These are phyloP conservation scores for Geosmithia putterillii DNA, from an alignment of 2,329 filamentous ascomycete species.

Conservation along the genomic window DNA sequence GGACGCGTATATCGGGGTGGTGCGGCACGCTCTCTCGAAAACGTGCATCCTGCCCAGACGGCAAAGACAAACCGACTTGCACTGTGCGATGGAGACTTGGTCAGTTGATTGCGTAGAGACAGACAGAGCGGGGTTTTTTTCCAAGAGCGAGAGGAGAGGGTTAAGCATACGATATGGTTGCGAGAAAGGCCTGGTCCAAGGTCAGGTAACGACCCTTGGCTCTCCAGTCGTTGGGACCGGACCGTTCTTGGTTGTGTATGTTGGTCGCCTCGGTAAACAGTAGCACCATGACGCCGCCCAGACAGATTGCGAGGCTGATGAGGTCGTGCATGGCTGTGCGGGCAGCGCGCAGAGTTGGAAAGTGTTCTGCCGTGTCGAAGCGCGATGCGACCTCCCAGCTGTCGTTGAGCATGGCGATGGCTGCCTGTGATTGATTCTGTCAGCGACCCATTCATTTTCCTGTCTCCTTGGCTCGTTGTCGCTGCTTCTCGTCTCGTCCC, in stretches of 20 bases:
- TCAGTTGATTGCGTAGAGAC: neutral
- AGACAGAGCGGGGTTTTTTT: neutral
- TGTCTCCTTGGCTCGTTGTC: too few relatives aligned
- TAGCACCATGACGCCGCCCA: conserved; percentile 21
- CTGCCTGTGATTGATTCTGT: conserved; percentile 8
- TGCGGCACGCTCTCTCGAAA: neutral
- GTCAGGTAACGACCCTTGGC: conserved; percentile 1
- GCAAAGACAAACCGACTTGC: conserved; percentile 14
- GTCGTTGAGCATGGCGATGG: conserved; percentile 21
- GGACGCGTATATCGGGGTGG: neutral
- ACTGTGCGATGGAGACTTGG: conserved; percentile 4
- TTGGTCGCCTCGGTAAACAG: conserved; percentile 12
- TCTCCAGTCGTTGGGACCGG: conserved; percentile 1
- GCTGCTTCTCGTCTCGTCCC: neutral
- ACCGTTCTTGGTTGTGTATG: neutral
- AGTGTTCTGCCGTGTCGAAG: conserved; percentile 11
- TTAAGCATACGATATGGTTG: conserved; percentile 8
- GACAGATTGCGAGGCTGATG: conserved; percentile 16
- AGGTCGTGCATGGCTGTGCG: conserved; percentile 18
- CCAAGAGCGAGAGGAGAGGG: too few relatives aligned
- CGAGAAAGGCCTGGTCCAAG: conserved; percentile 5
- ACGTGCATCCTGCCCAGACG: conserved; percentile 4
- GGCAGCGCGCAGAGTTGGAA: conserved; percentile 12
- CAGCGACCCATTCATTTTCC: neutral
- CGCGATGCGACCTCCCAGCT: conserved; percentile 21